Base-by-base conservation (phyloP, 768 basidiomycete species). In the Floccularia luteovirens region DNA sequence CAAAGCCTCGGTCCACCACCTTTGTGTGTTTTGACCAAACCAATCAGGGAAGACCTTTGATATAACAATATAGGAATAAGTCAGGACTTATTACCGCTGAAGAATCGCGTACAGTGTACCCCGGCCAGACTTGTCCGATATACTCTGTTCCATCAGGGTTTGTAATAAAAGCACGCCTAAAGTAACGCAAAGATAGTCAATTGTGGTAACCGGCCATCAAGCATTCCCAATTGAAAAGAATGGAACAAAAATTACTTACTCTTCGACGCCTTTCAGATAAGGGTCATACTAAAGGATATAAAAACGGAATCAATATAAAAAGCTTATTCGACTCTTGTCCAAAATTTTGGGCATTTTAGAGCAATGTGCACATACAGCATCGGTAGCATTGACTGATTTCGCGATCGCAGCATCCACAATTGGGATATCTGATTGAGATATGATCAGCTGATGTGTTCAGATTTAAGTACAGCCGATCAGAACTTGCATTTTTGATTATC, bases 61-160 rank as follows among this genome's bases (percentile, higher is more conserved):
- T 8, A 24, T n/a, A 12, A 21, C 17, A 24, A 12, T n/a, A n/a
- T 27, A 30, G 27, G 12, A 20, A 39, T 16, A 39, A 21, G 36
- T 27, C 25, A 19, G 21, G 11, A 41, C 13, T 14, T 5, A 24
- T 14, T 3, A 22, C n/a, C 17, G 16, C 19, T 17, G 23, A 36
- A 3, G 19, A 28, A 27, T 38, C 25, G 30, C 14, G 13, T 24
- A 77, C 82, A 5, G 81, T 79, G 57, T 75, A 80, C 17, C 85
- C 82, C 12, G 85, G 83, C 84, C 82, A 88, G 6, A 86, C 84
- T 51, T 79, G 69, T 8, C 87, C 87, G 1, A 85, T 53, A 55
- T 82, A 88, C 49, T 79, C 71, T 25, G 77, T 70, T 0, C 77
- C 79, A 49, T 89, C 79, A 0, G 79, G 79, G 54, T 89, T 87